Evolutionary conservation across 306 rosid species (phyloP), one percentile per base, ranked within the genome.

Genomic region (Casuarina glauca): DNA sequence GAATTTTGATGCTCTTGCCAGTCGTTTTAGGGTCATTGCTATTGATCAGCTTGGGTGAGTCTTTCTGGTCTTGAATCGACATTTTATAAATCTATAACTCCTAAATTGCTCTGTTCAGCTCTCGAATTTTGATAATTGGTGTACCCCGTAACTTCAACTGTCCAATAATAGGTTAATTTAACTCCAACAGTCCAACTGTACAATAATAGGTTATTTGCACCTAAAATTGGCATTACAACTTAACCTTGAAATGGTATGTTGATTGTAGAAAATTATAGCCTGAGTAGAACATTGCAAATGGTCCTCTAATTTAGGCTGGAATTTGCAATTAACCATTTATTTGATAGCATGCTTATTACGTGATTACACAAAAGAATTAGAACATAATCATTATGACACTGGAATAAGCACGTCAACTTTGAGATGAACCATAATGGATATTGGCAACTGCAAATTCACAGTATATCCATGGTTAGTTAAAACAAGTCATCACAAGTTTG

Each of bases 41-140:
- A 73, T 96, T 60, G 99, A 96, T 90, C 99, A 96, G 79, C 88
- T 96, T 64, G 99, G 99, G 99, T 96, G 72, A 88, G 93, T 77
- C 70, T 57, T 54, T 19, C 63, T 63, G 79, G 20, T 75, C 75
- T 48, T 79, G 26, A 70, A 41, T 17, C 71, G 41, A 41, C 71
- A 66, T 17, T 16, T 38, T 64, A 20, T 2, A 2, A 4, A 4
- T 42, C 20, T 39, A 13, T 9, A 48, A 48, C 11, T 48, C 51
- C 12, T 9, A 48, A 48, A 48, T 48, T 48, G 13, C 51, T 48
- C 51, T 48, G 9, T 48, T 13, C 51, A 7, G 10, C 12, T 12
- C 51, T 46, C 1, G 10, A 46, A 46, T 46, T 46, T 46, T 46
- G 51, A 46, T 46, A 9, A 12, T 46, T 46, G 51, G 51, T 46